A percentile compares a stretch with the other conserved stretches of the same genome.
phyloP scores from a whole-genome alignment of 2,329 filamentous ascomycete genomes.

The Fusarium multiceps region DNA sequence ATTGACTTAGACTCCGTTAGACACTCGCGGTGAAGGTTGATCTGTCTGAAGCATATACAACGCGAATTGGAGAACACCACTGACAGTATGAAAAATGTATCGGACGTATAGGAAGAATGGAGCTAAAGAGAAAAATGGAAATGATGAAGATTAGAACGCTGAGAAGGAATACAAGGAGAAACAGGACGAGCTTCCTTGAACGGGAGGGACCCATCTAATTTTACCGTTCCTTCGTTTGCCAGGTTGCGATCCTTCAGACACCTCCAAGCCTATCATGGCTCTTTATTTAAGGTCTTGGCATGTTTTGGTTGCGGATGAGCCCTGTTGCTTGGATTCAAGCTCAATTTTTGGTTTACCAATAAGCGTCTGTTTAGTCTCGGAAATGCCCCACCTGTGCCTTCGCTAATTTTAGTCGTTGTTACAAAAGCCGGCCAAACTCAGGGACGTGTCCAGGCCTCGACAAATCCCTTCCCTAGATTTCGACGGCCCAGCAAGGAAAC shows the following conservation, averaged over 20 bases:
- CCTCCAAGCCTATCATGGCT: not conserved
- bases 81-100: not conserved
- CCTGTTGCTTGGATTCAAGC: not conserved
- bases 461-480: no score
- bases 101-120: not conserved
- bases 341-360: not conserved
- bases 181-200: not conserved
- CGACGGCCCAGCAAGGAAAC: no score
- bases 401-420: not conserved
- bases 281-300: no score
- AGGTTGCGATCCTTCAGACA: not conserved
- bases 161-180: not conserved
- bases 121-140: not conserved
- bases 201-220: not conserved
- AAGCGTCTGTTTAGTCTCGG: not conserved
- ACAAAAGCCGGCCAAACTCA: not conserved
- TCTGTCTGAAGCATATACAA: not conserved
- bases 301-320: not conserved
- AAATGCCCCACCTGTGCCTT: not conserved
- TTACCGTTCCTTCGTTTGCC: not conserved
- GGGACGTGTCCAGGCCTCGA: not conserved
- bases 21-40: not conserved
- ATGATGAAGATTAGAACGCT: no score
- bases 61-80: no score
- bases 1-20: accelerated